A percentile compares a stretch with the other conserved stretches of the same genome.
These are phyloP conservation scores for Venturia pyrina DNA, from an alignment of 2,329 filamentous ascomycete genomes.

Conservation along the genomic window DNA sequence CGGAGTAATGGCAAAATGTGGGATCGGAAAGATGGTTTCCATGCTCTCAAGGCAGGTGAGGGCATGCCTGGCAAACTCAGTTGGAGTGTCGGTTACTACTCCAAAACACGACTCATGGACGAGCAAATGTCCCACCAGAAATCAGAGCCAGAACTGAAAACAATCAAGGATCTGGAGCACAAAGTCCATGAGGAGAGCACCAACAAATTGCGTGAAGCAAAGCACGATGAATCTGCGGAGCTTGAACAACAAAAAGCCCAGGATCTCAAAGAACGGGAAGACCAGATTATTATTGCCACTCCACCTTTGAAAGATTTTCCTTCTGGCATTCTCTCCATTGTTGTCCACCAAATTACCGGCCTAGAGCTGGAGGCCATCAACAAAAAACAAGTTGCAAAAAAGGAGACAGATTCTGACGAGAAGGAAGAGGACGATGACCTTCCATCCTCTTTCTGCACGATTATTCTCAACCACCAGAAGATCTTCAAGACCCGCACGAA, in stretches of 20 bases:
- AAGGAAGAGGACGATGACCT: constrained; percentile 53
- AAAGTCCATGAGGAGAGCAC: constrained; percentile 45
- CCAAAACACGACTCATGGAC: constrained; percentile 53
- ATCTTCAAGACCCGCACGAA: constrained; percentile 63
- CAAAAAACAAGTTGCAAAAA: constrained; percentile 40
- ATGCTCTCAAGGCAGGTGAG: constrained; percentile 53
- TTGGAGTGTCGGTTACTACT: constrained; percentile 64
- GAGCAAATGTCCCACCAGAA: constrained; percentile 53
- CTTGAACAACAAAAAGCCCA: constrained; percentile 58
- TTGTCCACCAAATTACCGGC: constrained; percentile 64
- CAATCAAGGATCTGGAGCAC: constrained; percentile 47
- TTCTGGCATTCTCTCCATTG: constrained; percentile 58
- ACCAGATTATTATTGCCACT: constrained; percentile 57
- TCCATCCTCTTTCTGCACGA: constrained; percentile 61
- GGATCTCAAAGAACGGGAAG: constrained; percentile 47
- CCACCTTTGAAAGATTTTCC: constrained; percentile 53
- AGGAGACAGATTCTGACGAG: constrained; percentile 45
- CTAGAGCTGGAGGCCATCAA: constrained; percentile 52
- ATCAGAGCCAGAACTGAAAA: constrained; percentile 47
- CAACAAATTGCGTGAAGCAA: constrained; percentile 56
- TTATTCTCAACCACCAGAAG: constrained; percentile 64
- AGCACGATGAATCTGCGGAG: constrained; percentile 49
- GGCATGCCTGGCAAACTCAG: constrained; percentile 58
- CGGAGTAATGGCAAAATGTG: constrained; percentile 52
- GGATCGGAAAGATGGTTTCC: constrained; percentile 55